Evolutionary conservation across 148 eudicot genomes (phyloP), one percentile per base, ranked within the genome.

Genomic region (Arctostaphylos glauca): DNA sequence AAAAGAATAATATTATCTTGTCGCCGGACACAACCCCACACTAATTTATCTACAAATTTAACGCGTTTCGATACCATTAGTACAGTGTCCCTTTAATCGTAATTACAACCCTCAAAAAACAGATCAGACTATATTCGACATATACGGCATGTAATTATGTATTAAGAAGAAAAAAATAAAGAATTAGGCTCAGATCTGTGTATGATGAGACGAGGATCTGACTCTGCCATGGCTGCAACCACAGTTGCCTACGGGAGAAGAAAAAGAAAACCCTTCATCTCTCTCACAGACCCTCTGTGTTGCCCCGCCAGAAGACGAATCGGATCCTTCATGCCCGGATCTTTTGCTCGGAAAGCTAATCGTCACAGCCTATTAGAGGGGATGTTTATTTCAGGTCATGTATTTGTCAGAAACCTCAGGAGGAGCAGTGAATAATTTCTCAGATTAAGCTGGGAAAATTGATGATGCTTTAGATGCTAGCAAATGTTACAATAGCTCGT

Each of bases 141-240:
- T 31, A 31, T 31, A 31, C 38, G 38, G 38, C 1, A 31, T 31
- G 38, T 31, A 31, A 60, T 19, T 60, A 60, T 10, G 44, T 25
- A 31, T 9, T 31, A 10, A 23, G 9, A 5, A 23, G 16, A 68
- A 38, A 68, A 68, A 7, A 25, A 68, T 8, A 38, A 5, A 38
- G 31, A 19, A 6, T 62, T 12, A 68, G 73, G 73, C 73, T 68
- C 73, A 38, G 73, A 68, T 68, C 73, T 68, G 73, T 68, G 73
- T 14, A 68, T 38, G 19, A 68, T 68, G 46, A 5, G 73, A 38
- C 47, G 46, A 68, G 47, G 46, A 68, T 68, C 44, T 9, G 72
- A 25, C 44, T 67, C 73, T 38, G 73, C 73, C 73, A 68, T 68
- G 73, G 73, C 73, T 68, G 73, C 73, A 68, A 68, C 15, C 6